Base-by-base conservation (phyloP, 2,329 filamentous ascomycete species). In the Pseudogymnoascus destructans region DNA sequence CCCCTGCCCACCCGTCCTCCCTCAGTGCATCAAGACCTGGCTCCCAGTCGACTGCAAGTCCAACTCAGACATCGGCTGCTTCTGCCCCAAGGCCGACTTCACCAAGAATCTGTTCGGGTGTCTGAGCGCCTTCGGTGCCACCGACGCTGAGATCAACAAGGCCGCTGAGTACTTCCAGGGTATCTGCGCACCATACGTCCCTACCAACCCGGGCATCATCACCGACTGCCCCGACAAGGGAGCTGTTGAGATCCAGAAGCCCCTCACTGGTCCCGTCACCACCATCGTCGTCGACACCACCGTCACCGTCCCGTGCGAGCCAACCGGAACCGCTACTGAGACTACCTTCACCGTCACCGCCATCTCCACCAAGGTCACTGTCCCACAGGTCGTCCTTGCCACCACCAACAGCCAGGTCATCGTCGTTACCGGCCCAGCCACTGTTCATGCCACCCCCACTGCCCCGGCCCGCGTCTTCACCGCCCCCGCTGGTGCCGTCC, bases 1-100 rank as follows among this genome's bases (percentile, higher is more conserved):
- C 52, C 59, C 66, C 58, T 62, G 61, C 64, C 89, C 90, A 59
- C 73, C 77, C 23, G 80, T 91, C 54, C 85, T 96, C 55, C 91
- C 92, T 63, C 82, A 82, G 69, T 97, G 92, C 77, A 76, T 97
- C 74, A 93, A 92, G 80, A 95, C 90, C 67, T 96, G 89, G 88
- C 74, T 95, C 67, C 80, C 81, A 70, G 73, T 78, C 61, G 80
- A 86, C 56, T 97, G 92, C 81, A 78, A 79, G 66, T 84, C 88
- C 75, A 95, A 95, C 83, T 85, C 86, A 42, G 89, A 95, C 69
- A 74, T 78, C 60, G 73, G 74, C 64, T 97, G 92, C 82, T 95
- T 88, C 85, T 97, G 92, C 82, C 86, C 87, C 65, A 80, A 86
- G 69, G 71, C 78, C 61, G 75, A 81, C 58, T 92, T 93, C 73